A percentile compares a stretch with the other conserved stretches of the same genome.
These are phyloP conservation scores for Porphyridium purpureum DNA, from an alignment of 23 red algal genomes.

Conservation along the genomic window DNA sequence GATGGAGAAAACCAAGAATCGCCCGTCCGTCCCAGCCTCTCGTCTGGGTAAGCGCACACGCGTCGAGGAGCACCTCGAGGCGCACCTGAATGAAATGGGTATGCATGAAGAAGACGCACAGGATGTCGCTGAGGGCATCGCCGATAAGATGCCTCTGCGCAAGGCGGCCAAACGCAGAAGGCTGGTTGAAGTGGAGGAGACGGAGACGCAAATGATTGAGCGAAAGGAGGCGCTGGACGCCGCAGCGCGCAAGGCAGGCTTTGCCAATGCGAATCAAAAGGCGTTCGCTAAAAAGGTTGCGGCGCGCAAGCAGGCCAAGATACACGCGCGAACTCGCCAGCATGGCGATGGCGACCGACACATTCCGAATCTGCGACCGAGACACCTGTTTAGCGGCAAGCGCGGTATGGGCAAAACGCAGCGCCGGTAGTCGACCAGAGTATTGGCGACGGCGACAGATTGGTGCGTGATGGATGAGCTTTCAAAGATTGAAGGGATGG, in stretches of 20 bases:
- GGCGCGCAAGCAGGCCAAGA: conserved; percentile 16
- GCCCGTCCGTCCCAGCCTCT: conserved; percentile 15
- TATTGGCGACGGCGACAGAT: no score
- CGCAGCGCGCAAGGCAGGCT: conserved; percentile 27
- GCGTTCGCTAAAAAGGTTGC: conserved; percentile 33
- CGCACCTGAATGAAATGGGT: conserved; percentile 39
- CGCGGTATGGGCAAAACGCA: conserved; percentile 52
- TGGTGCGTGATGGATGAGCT: no score
- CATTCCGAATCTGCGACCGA: conserved; percentile 50
- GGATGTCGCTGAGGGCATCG: conserved; percentile 13
- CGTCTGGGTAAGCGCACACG: conserved; percentile 17
- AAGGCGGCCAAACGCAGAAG: conserved; percentile 1
- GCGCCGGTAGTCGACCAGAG: conserved; percentile 17
- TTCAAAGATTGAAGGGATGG: no score
- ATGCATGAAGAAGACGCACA: conserved; percentile 35
- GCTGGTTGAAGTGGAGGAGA: background rate
- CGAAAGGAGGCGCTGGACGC: conserved; percentile 8
- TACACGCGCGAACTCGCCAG: conserved; percentile 18
- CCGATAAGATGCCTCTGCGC: background rate
- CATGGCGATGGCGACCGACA: conserved; percentile 78
- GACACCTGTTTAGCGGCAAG: conserved; percentile 80
- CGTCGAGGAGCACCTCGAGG: conserved; percentile 9
- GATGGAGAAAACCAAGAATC: conserved; percentile 26
- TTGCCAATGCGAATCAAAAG: conserved; percentile 27
- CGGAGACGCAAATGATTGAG: background rate